These are phyloP conservation scores for Scytalidium sp. DNA, from an alignment of 2,329 filamentous ascomycete genomes.

Conservation along the genomic window DNA sequence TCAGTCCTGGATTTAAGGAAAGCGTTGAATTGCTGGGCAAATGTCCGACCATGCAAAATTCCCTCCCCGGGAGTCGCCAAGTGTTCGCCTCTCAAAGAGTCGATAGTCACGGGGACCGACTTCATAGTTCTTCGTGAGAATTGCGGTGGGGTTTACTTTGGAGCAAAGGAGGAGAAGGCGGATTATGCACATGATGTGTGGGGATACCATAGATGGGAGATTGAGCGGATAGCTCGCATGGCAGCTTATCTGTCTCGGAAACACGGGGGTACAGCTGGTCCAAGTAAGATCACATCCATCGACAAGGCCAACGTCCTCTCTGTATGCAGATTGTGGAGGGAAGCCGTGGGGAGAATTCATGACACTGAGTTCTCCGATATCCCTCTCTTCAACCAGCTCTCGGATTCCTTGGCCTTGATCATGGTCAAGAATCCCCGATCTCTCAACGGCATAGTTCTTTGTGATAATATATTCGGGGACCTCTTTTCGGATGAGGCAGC, in stretches of 20 bases:
- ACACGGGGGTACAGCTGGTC: slow-evolving; percentile 67
- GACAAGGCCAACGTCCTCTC: slow-evolving; percentile 27
- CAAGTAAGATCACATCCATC: slow-evolving; percentile 28
- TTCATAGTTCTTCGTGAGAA: slow-evolving; percentile 87
- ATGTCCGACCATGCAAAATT: slow-evolving; percentile 92
- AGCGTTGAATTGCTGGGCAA: slow-evolving; percentile 86
- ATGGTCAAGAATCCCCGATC: slow-evolving; percentile 13
- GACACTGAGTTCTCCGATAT: slow-evolving; percentile 17
- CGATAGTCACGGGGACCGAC: slow-evolving; percentile 78
- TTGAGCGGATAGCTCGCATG: slow-evolving; percentile 80
- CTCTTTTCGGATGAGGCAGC: slow-evolving; percentile 22
- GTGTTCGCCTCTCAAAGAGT: slow-evolving; percentile 77
- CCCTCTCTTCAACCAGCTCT: slow-evolving; percentile 15
- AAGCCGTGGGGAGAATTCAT: slow-evolving; percentile 13
- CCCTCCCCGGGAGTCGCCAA: slow-evolving; percentile 79
- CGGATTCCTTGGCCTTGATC: slow-evolving; percentile 19
- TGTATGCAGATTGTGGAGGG: slow-evolving; percentile 19
- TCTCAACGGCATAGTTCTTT: slow-evolving; percentile 22
- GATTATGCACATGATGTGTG: slow-evolving; percentile 74
- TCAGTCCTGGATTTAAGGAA: slow-evolving; percentile 85
- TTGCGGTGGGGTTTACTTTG: slow-evolving; percentile 90
- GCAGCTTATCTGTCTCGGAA: slow-evolving; percentile 74
- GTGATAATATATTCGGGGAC: slow-evolving; percentile 24
- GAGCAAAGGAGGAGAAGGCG: slow-evolving; percentile 73
- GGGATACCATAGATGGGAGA: slow-evolving; percentile 76